Conservation (phyloP, 2,329 filamentous ascomycete species). For the Chrysosporium keratinophilum region DNA sequence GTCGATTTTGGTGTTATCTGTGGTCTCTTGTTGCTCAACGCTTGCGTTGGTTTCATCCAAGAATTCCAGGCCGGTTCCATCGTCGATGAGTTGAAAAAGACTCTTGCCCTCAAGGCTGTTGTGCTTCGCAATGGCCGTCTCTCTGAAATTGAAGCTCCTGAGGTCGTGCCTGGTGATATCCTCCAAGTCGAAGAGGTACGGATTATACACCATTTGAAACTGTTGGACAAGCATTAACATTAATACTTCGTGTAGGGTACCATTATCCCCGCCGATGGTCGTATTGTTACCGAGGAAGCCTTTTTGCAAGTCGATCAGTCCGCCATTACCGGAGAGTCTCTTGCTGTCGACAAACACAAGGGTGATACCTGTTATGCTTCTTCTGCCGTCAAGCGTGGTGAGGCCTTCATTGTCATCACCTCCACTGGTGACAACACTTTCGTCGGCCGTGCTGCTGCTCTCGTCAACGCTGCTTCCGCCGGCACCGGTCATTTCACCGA, state of each 20-base stretch:
- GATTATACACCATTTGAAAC: neutral
- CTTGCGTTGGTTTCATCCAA: conserved; percentile 74
- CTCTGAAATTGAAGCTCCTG: conserved; percentile 68
- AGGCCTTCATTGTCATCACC: conserved; percentile 71
- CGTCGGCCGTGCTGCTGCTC: conserved; percentile 76
- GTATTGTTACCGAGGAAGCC: conserved; percentile 70
- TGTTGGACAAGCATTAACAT: conserved; percentile 4
- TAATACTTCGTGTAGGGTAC: conserved; percentile 46
- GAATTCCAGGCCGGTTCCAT: conserved; percentile 85
- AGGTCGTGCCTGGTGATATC: conserved; percentile 83
- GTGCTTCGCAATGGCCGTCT: conserved; percentile 72
- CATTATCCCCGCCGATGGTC: conserved; percentile 81
- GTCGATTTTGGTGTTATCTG: conserved; percentile 90
- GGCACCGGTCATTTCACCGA: conserved; percentile 82
- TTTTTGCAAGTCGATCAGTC: conserved; percentile 89
- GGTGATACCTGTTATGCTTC: conserved; percentile 74
- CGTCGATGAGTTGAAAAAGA: conserved; percentile 85
- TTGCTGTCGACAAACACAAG: conserved; percentile 80
- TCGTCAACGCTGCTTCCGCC: conserved; percentile 65
- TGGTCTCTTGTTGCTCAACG: conserved; percentile 72
- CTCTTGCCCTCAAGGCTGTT: conserved; percentile 74
- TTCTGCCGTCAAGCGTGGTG: conserved; percentile 81
- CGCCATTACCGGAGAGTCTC: conserved; percentile 81
- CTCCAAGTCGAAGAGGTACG: conserved; percentile 68
- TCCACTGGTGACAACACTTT: conserved; percentile 83